These are phyloP conservation scores for Torrubiellomyces zombiae DNA, from an alignment of 2,329 filamentous ascomycete species.

Conservation along the genomic window DNA sequence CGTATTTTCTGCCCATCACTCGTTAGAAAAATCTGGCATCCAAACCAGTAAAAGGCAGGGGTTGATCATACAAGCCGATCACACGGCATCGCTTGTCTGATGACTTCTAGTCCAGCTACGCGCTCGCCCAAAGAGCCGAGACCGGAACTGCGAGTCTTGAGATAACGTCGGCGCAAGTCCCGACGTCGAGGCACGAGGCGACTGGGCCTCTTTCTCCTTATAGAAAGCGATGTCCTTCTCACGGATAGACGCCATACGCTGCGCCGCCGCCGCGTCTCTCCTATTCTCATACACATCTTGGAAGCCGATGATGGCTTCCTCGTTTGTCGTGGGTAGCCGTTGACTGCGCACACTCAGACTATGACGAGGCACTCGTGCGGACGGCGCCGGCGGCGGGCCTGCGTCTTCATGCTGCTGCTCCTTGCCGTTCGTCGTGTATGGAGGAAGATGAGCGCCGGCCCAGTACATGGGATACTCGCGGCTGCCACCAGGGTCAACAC, in stretches of 20 bases:
- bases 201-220: constrained; percentile 11
- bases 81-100: too few species aligned
- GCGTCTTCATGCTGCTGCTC: constrained; percentile 8
- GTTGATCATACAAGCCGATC: too few species aligned
- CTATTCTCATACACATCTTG: constrained; percentile 29
- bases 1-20: too few species aligned
- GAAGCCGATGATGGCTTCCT: constrained; percentile 21
- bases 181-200: constrained; percentile 12
- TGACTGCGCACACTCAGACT: constrained; percentile 5
- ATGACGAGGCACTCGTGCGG: constrained; percentile 5
- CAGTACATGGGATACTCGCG: constrained; percentile 50
- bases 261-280: constrained; percentile 16
- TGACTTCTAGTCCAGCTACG: constrained; percentile 13
- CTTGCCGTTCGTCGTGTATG: constrained; percentile 14
- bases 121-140: constrained; percentile 13
- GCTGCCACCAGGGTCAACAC: constrained; percentile 47
- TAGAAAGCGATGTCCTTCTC: constrained; percentile 18
- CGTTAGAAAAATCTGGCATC: too few species aligned
- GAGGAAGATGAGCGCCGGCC: constrained; percentile 18
- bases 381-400: constrained; percentile 4
- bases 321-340: constrained; percentile 11
- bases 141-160: constrained; percentile 10
- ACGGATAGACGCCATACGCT: constrained; percentile 20
- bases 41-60: too few species aligned
- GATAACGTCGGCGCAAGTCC: constrained; percentile 10